phyloP scores from a whole-genome alignment of 2,329 filamentous ascomycete species.

The Nemania sp. region DNA sequence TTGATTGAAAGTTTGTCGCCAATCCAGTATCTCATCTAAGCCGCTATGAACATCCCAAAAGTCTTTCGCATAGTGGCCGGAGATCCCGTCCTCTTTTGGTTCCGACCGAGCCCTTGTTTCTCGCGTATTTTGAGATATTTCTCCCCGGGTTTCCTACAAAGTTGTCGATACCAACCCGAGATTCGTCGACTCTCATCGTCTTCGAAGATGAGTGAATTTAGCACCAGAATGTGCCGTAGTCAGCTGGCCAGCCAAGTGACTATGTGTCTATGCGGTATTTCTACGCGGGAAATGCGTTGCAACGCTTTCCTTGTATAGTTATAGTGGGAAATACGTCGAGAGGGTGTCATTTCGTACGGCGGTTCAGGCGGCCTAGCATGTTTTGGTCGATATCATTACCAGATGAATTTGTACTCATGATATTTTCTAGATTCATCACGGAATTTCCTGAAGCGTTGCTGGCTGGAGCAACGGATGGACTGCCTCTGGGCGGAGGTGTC shows the following conservation, averaged over 20 bases:
- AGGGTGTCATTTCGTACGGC: constrained; percentile 42
- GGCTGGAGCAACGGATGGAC: constrained; percentile 52
- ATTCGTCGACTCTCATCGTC: constrained; percentile 1
- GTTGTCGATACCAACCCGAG: background rate
- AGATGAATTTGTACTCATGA: constrained; percentile 58
- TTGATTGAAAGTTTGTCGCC: constrained; percentile 48
- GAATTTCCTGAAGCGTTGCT: constrained; percentile 56
- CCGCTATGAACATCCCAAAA: constrained; percentile 17
- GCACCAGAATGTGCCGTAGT: background rate
- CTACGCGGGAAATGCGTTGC: constrained; percentile 7
- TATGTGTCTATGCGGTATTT: constrained; percentile 33
- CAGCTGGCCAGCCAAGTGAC: constrained; percentile 40
- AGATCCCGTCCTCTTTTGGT: constrained; percentile 4
- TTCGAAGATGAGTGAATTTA: constrained; percentile 10
- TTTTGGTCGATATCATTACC: constrained; percentile 65
- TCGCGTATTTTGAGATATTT: constrained; percentile 30
- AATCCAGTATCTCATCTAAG: constrained; percentile 41
- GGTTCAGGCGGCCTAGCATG: constrained; percentile 66
- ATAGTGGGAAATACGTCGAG: background rate
- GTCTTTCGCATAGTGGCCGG: background rate
- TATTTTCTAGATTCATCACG: constrained; percentile 66
- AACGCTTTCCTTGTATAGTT: background rate
- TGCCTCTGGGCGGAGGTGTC: constrained; percentile 56
- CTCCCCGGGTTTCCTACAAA: background rate
- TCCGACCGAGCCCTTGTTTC: constrained; percentile 1